Evolutionary conservation across 306 rosid species (phyloP).

Genomic region (Acacia melanoxylon): DNA sequence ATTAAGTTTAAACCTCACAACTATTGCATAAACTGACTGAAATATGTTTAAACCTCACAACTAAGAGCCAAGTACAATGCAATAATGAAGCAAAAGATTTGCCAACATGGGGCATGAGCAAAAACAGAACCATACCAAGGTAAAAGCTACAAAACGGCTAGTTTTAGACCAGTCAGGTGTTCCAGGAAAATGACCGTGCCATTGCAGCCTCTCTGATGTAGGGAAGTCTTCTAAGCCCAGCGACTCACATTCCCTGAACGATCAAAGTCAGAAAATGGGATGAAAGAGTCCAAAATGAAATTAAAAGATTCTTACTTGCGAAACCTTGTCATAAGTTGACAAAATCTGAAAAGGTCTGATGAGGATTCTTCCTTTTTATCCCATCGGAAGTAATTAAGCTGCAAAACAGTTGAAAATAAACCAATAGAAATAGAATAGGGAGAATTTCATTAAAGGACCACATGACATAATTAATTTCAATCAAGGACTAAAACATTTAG

Average conservation of each 20-base stretch:
- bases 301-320: constrained; percentile 54
- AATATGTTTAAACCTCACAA: neutral
- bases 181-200: constrained; percentile 92
- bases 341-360: constrained; percentile 80
- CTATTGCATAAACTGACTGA: neutral
- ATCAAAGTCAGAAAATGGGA: constrained; percentile 27
- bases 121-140: constrained; percentile 55
- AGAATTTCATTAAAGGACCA: no score
- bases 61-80: neutral
- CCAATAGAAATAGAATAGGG: constrained; percentile 5
- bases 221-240: constrained; percentile 85
- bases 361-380: constrained; percentile 82
- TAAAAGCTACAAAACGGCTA: constrained; percentile 91
- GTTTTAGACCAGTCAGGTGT: constrained; percentile 82
- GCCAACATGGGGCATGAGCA: constrained; percentile 6
- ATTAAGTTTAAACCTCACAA: neutral
- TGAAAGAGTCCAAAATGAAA: neutral
- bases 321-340: constrained; percentile 75
- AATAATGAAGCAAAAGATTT: neutral
- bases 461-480: no score
- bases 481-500: no score
- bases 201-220: constrained; percentile 83
- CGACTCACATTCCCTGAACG: constrained; percentile 86
- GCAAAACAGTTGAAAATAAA: constrained; percentile 35
- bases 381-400: constrained; percentile 92